phyloP scores from a whole-genome alignment of 164 flowering plant species.

The grape (Vitis vinifera) region DNA sequence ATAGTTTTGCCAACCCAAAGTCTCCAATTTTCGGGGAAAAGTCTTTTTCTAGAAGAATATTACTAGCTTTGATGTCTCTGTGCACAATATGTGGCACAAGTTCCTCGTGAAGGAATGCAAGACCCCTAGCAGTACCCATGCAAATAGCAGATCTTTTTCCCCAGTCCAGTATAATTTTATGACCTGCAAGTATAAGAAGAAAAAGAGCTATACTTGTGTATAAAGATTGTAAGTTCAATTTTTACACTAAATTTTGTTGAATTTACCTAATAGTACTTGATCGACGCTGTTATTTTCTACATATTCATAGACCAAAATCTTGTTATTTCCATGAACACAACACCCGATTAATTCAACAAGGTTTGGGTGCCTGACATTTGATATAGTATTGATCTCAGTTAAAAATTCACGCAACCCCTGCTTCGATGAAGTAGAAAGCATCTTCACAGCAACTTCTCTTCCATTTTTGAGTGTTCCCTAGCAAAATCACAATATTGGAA shows the following conservation, averaged over 20 bases:
- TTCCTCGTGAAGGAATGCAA: conserved; percentile 88
- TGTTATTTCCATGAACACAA: conserved; percentile 50
- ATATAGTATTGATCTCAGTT: conserved; percentile 61
- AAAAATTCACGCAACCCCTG: conserved; percentile 75
- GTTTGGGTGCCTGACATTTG: conserved; percentile 71
- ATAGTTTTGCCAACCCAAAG: conserved; percentile 93
- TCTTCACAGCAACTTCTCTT: conserved; percentile 62
- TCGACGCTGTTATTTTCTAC: conserved; percentile 76
- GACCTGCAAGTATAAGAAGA: conserved; percentile 40
- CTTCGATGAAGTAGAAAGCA: conserved; percentile 64
- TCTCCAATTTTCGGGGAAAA: conserved; percentile 86
- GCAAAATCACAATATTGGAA: conserved; percentile 9
- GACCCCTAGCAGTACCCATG: conserved; percentile 70
- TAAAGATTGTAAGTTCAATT: conserved; percentile 5
- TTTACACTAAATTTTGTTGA: not conserved
- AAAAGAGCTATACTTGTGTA: not conserved
- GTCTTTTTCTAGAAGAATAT: conserved; percentile 76
- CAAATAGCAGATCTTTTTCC: conserved; percentile 63
- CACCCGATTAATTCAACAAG: conserved; percentile 77
- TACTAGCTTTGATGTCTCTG: conserved; percentile 90
- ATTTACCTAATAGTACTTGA: conserved; percentile 57
- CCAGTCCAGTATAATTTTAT: conserved; percentile 62
- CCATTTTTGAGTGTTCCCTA: conserved; percentile 62
- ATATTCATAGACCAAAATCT: conserved; percentile 74
- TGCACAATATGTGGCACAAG: conserved; percentile 83